These are phyloP conservation scores for Kalmanozyma brasiliensis DNA, from an alignment of 1,284 basidiomycete species.

Conservation along the genomic window DNA sequence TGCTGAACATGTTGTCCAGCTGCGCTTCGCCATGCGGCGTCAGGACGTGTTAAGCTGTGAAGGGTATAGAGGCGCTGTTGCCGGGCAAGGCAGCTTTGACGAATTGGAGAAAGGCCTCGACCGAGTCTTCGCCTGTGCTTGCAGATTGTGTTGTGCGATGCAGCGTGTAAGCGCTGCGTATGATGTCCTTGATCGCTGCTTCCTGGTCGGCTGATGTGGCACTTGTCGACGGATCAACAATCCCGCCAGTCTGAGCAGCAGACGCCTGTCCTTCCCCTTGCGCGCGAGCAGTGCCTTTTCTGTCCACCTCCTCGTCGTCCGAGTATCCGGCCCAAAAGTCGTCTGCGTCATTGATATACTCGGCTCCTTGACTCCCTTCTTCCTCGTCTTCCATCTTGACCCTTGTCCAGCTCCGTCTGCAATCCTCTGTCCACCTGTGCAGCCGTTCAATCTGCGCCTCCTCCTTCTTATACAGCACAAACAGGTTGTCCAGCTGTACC, in stretches of 20 bases:
- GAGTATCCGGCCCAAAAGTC: constrained; percentile 47
- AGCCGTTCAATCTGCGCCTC: neutral
- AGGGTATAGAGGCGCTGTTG: no score
- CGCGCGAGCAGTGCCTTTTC: neutral
- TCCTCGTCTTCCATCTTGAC: neutral
- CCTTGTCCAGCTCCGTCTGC: neutral
- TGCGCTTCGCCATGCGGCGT: no score
- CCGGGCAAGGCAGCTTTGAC: constrained; percentile 12
- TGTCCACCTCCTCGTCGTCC: constrained; percentile 19
- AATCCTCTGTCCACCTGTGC: constrained; percentile 7
- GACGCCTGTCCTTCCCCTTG: neutral
- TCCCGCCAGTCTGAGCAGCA: no score
- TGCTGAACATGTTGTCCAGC: no score
- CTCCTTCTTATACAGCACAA: neutral
- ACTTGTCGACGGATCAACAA: no score
- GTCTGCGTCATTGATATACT: constrained; percentile 43
- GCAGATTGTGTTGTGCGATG: constrained; percentile 2
- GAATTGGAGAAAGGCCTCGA: constrained; percentile 16
- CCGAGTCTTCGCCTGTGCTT: neutral
- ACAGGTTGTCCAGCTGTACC: constrained; percentile 30
- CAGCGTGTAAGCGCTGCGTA: constrained; percentile 24
- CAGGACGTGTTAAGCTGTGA: no score
- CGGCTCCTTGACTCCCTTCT: constrained; percentile 12
- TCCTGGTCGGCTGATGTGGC: neutral
- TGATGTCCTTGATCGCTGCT: constrained; percentile 31